Evolutionary conservation across 2,329 filamentous ascomycete genomes (phyloP).

Genomic region (Penicillium sp.): DNA sequence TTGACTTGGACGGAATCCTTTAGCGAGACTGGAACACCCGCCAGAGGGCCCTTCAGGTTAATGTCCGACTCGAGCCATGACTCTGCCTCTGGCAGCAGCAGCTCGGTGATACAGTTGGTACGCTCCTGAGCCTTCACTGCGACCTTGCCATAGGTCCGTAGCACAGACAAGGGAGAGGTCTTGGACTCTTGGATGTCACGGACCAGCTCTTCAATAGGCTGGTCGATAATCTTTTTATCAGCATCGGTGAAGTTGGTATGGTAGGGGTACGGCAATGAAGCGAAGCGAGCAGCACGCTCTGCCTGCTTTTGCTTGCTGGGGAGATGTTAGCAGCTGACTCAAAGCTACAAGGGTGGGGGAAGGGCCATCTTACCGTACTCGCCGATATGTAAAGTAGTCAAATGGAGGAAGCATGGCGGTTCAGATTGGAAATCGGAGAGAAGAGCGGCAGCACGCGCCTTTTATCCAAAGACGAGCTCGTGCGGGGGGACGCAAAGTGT

Average conservation of each 20-base stretch:
- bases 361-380: slow-evolving; percentile 62
- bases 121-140: slow-evolving; percentile 79
- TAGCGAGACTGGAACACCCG: slow-evolving; percentile 81
- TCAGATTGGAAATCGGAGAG: neutral
- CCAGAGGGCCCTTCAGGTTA: slow-evolving; percentile 78
- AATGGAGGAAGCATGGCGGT: slow-evolving; percentile 54
- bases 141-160: slow-evolving; percentile 85
- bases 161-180: slow-evolving; percentile 68
- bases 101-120: slow-evolving; percentile 88
- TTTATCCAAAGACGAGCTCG: slow-evolving; percentile 13
- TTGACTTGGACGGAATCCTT: slow-evolving; percentile 78
- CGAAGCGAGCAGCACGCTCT: slow-evolving; percentile 70
- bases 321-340: neutral
- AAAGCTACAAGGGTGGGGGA: neutral
- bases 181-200: slow-evolving; percentile 71
- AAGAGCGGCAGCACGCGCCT: slow-evolving; percentile 8
- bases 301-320: slow-evolving; percentile 75
- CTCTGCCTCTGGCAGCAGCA: slow-evolving; percentile 78
- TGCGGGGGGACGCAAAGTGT: slow-evolving; percentile 21
- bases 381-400: slow-evolving; percentile 70
- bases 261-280: slow-evolving; percentile 66
- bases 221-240: slow-evolving; percentile 69
- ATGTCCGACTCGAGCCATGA: slow-evolving; percentile 63
- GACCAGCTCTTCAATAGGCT: slow-evolving; percentile 76
- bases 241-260: slow-evolving; percentile 62